phyloP scores from a whole-genome alignment of 768 basidiomycete species.

The Naganishia vaughanmartiniae region DNA sequence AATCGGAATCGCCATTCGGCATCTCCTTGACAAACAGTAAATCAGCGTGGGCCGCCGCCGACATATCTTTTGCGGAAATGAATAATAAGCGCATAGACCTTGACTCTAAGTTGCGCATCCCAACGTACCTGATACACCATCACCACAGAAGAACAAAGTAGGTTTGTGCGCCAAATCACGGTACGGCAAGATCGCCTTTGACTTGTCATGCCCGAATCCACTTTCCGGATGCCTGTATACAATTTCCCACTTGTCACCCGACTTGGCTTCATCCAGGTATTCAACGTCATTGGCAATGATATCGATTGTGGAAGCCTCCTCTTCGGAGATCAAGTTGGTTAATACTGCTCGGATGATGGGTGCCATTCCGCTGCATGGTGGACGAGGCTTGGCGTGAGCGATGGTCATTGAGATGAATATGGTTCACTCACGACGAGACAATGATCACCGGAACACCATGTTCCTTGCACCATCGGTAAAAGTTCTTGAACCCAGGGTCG shows the following conservation, averaged over 20 bases:
- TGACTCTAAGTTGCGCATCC: not conserved
- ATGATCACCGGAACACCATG: slow-evolving; percentile 84
- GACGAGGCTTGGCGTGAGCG: slow-evolving; percentile 17
- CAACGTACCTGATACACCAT: slow-evolving; percentile 83
- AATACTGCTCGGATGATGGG: slow-evolving; percentile 89
- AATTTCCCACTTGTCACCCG: slow-evolving; percentile 66
- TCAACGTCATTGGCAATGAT: slow-evolving; percentile 91
- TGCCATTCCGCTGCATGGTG: slow-evolving; percentile 71
- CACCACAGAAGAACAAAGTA: slow-evolving; percentile 91
- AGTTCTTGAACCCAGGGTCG: slow-evolving; percentile 83
- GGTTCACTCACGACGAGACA: slow-evolving; percentile 70
- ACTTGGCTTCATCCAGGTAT: slow-evolving; percentile 61
- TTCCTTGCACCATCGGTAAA: slow-evolving; percentile 77
- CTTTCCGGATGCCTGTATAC: slow-evolving; percentile 85
- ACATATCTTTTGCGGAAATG: slow-evolving; percentile 64
- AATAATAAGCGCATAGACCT: not conserved
- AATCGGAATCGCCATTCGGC: slow-evolving; percentile 64
- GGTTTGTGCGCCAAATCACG: slow-evolving; percentile 66
- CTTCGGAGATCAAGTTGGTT: slow-evolving; percentile 71
- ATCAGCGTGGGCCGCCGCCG: slow-evolving; percentile 88
- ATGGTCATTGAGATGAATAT: not conserved
- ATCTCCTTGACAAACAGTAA: slow-evolving; percentile 82
- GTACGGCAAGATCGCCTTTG: slow-evolving; percentile 88
- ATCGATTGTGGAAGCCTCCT: slow-evolving; percentile 72
- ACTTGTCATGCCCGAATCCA: slow-evolving; percentile 93